Evolutionary conservation across 441 rosid genomes (phyloP).

Genomic region (Mallotus repandus): DNA sequence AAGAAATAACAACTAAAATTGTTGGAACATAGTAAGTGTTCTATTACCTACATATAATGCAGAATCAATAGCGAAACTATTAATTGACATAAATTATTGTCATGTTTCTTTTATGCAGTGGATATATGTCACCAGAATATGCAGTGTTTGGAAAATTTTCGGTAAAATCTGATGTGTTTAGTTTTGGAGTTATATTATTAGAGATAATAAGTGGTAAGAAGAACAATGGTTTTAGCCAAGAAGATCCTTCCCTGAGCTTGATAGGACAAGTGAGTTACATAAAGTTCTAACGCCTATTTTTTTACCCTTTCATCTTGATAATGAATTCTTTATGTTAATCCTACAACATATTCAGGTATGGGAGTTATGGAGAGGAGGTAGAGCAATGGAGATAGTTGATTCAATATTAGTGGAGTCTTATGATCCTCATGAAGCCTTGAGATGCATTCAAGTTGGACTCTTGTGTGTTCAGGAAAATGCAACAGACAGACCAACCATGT

Average conservation of each 20-base stretch:
- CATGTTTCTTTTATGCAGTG: slow-evolving; percentile 19
- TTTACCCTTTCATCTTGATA: neutral
- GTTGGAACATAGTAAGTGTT: slow-evolving; percentile 14
- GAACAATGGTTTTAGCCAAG: slow-evolving; percentile 22
- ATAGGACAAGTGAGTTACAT: slow-evolving; percentile 31
- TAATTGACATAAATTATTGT: too few relatives aligned
- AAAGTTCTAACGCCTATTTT: neutral
- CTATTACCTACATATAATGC: too few relatives aligned
- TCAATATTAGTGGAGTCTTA: slow-evolving; percentile 4
- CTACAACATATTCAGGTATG: slow-evolving; percentile 30
- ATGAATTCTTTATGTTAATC: neutral
- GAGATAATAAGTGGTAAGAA: slow-evolving; percentile 34
- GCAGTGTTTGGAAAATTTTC: slow-evolving; percentile 39
- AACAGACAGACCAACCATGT: too few relatives aligned
- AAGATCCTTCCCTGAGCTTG: slow-evolving; percentile 21
- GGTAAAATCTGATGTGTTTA: slow-evolving; percentile 38
- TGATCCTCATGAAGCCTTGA: too few relatives aligned
- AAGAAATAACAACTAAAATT: neutral
- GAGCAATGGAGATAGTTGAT: slow-evolving; percentile 33
- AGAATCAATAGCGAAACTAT: neutral
- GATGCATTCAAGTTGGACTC: too few relatives aligned
- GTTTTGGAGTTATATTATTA: slow-evolving; percentile 33
- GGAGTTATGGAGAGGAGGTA: slow-evolving; percentile 36
- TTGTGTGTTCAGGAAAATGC: too few relatives aligned
- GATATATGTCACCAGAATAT: slow-evolving; percentile 48